phyloP scores from a whole-genome alignment of 495 filamentous ascomycete species.

The Sordaria brevicollis region DNA sequence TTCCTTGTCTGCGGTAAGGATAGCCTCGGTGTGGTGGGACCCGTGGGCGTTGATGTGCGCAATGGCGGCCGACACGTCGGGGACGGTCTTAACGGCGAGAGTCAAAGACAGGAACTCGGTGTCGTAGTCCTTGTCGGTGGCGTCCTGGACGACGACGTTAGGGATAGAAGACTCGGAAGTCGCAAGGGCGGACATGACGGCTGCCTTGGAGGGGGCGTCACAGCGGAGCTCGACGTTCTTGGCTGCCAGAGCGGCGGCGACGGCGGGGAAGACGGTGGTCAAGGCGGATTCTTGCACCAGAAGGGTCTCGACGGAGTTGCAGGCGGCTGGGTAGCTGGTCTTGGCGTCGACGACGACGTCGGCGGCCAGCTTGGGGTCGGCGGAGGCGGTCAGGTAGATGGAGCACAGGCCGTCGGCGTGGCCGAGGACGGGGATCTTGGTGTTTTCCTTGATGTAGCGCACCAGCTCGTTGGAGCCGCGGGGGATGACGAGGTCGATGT shows the following conservation, averaged over 20 bases:
- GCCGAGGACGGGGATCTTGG: conserved; percentile 90
- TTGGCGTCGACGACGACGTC: conserved; percentile 87
- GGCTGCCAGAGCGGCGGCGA: conserved; percentile 59
- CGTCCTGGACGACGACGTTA: conserved; percentile 43
- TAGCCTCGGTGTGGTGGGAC: conserved; percentile 91
- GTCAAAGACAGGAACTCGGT: conserved; percentile 86
- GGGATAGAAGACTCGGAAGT: conserved; percentile 18
- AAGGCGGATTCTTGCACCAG: conserved; percentile 72
- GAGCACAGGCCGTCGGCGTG: conserved; percentile 93
- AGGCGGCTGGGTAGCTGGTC: conserved; percentile 89
- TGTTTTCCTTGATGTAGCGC: conserved; percentile 75
- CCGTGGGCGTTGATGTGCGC: conserved; percentile 84
- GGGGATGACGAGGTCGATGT: conserved; percentile 93
- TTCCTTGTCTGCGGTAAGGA: conserved; percentile 57
- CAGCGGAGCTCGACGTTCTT: conserved; percentile 81
- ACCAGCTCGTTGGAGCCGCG: conserved; percentile 91
- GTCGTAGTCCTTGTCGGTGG: conserved; percentile 59
- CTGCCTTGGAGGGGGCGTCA: conserved; percentile 54
- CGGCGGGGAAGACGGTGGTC: conserved; percentile 51
- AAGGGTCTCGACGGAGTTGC: conserved; percentile 84
- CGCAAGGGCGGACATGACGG: conserved; percentile 37
- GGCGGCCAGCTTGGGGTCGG: conserved; percentile 57
- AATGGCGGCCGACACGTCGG: conserved; percentile 58
- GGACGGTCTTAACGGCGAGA: conserved; percentile 74
- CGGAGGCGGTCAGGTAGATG: conserved; percentile 77